Percentiles rank a stretch among this genome's conserved stretches.
These are phyloP conservation scores for Chrysoporthe deuterocubensis DNA, from an alignment of 2,329 filamentous ascomycete species.

Conservation along the genomic window DNA sequence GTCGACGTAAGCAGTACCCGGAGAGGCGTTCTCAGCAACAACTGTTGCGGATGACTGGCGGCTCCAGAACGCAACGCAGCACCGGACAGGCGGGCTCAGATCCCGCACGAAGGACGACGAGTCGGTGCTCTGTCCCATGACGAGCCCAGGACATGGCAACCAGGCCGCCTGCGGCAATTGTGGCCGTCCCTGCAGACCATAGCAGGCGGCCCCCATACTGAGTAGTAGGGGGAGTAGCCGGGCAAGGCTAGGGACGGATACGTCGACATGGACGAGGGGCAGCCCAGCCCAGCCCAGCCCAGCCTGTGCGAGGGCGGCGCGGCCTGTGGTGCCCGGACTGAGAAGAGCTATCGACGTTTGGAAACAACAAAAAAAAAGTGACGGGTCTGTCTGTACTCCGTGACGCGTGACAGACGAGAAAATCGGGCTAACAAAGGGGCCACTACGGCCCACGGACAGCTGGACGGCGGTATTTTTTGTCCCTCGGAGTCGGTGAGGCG, in stretches of 20 bases:
- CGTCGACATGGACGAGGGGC: background rate
- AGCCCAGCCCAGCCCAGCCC: background rate
- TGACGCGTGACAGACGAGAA: background rate
- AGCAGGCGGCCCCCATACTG: background rate
- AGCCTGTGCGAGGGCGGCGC: background rate
- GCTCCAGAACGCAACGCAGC: background rate
- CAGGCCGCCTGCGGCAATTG: background rate
- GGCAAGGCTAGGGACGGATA: background rate
- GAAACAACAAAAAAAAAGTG: background rate
- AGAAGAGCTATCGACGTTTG: background rate
- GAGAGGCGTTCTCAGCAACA: too few relatives aligned
- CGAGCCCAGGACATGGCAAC: constrained; percentile 12
- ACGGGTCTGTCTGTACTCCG: background rate
- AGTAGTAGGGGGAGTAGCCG: background rate
- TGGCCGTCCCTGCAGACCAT: background rate
- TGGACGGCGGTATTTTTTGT: constrained; percentile 11
- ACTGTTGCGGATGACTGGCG: background rate
- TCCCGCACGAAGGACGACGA: background rate
- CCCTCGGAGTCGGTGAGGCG: constrained; percentile 48
- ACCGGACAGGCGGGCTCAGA: background rate
- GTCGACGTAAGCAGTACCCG: background rate
- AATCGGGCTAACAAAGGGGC: background rate
- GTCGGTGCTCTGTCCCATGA: constrained; percentile 23
- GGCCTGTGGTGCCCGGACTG: background rate
- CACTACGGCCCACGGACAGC: constrained; percentile 2